These are phyloP conservation scores for Boletus edulis DNA, from an alignment of 768 basidiomycete species.

Conservation along the genomic window DNA sequence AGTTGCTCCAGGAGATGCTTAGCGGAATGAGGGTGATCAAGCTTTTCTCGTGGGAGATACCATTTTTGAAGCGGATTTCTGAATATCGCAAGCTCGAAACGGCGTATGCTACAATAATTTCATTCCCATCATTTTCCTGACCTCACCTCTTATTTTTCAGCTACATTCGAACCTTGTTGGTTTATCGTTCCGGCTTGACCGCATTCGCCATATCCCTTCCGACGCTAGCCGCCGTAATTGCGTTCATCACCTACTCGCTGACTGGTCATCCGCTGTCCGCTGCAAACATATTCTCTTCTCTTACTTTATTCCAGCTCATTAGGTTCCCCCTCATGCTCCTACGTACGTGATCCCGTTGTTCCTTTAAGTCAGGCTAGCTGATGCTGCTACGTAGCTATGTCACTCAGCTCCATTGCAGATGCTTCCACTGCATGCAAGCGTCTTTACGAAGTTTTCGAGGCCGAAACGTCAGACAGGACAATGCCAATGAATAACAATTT, in stretches of 20 bases:
- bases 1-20: conserved; percentile 84
- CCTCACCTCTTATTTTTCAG: conserved; percentile 28
- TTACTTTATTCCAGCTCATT: conserved; percentile 82
- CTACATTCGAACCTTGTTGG: conserved; percentile 63
- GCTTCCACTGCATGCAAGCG: conserved; percentile 79
- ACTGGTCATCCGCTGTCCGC: conserved; percentile 69
- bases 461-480: conserved; percentile 67
- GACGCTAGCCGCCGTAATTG: conserved; percentile 71
- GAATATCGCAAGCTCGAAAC: conserved; percentile 73
- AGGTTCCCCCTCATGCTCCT: conserved; percentile 79
- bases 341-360: conserved; percentile 30
- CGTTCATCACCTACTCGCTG: conserved; percentile 74
- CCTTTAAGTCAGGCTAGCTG: conserved; percentile 6
- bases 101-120: conserved; percentile 34
- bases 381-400: conserved; percentile 44
- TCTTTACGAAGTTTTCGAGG: conserved; percentile 78
- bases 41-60: conserved; percentile 84
- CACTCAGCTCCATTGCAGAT: conserved; percentile 80
- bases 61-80: conserved; percentile 73
- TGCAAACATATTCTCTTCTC: conserved; percentile 76
- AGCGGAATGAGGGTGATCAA: conserved; percentile 93
- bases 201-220: conserved; percentile 73
- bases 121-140: conserved; percentile 3
- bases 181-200: conserved; percentile 65
- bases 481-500: conserved; percentile 52